Percentiles rank a stretch among this genome's conserved stretches.
Conservation (phyloP, 2,329 filamentous ascomycete genomes). For the Scedosporium dehoogii region DNA sequence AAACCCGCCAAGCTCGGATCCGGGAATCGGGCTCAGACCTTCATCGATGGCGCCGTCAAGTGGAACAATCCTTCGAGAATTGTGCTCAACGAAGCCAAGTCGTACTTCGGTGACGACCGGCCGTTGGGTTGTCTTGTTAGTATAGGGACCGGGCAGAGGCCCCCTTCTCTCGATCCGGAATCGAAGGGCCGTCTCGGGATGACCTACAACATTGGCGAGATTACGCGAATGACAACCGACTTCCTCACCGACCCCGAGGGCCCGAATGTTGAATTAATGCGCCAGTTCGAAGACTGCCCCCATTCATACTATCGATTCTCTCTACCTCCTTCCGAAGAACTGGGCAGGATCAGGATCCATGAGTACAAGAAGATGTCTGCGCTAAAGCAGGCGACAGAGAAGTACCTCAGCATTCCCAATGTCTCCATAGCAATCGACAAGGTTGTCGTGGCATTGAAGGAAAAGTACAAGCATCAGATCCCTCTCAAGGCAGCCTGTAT, state of each 20-base stretch:
- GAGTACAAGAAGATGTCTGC: slow-evolving; percentile 17
- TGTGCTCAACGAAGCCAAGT: slow-evolving; percentile 17
- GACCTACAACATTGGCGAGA: not conserved
- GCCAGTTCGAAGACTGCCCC: slow-evolving; percentile 9
- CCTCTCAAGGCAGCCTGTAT: slow-evolving; percentile 14
- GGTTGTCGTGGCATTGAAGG: slow-evolving; percentile 12
- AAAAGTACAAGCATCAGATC: slow-evolving; percentile 8
- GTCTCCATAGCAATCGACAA: slow-evolving; percentile 12
- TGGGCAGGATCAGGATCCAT: slow-evolving; percentile 12
- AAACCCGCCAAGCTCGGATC: slow-evolving; percentile 15
- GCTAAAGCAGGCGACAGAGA: slow-evolving; percentile 14
- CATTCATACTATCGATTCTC: slow-evolving; percentile 20
- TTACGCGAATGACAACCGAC: not conserved
- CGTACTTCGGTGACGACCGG: slow-evolving; percentile 14
- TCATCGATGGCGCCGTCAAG: slow-evolving; percentile 20
- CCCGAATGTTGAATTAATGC: slow-evolving; percentile 11
- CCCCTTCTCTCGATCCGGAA: slow-evolving; percentile 3
- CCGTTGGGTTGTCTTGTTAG: slow-evolving; percentile 20
- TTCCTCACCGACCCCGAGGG: slow-evolving; percentile 14
- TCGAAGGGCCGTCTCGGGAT: not conserved
- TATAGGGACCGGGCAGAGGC: slow-evolving; percentile 19
- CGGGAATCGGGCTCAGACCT: slow-evolving; percentile 17
- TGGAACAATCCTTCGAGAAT: slow-evolving; percentile 22
- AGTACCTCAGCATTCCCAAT: slow-evolving; percentile 12
- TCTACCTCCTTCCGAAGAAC: slow-evolving; percentile 14